A percentile compares a stretch with the other conserved stretches of the same genome.
phyloP scores from a whole-genome alignment of 208 protist species.

The Porcisia deanei region DNA sequence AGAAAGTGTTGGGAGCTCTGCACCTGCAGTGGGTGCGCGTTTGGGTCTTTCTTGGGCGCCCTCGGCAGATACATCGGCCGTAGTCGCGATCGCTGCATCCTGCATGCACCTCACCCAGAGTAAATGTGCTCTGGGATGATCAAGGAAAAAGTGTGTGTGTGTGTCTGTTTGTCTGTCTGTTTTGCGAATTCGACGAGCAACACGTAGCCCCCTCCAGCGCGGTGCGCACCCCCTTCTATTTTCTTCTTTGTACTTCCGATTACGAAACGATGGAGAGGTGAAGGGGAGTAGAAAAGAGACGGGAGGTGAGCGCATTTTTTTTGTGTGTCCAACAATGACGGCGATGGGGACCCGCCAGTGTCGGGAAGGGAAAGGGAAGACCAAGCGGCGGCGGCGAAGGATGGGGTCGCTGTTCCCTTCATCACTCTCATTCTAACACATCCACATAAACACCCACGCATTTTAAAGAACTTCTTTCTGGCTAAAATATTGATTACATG shows the following conservation, averaged over 20 bases:
- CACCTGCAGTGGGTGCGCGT: slow-evolving; percentile 56
- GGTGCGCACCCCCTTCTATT: neutral
- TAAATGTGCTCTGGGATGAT: neutral
- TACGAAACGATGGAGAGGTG: neutral
- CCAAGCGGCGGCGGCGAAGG: no score
- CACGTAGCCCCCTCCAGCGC: neutral
- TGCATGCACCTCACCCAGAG: neutral
- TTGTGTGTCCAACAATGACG: no score
- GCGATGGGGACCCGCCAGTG: no score
- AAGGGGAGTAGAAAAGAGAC: no score
- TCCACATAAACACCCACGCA: neutral
- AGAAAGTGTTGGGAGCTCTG: slow-evolving; percentile 57
- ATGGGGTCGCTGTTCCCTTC: no score
- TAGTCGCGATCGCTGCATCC: slow-evolving; percentile 21
- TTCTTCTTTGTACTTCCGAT: neutral
- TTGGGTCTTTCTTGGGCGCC: slow-evolving; percentile 25
- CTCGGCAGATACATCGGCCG: slow-evolving; percentile 73
- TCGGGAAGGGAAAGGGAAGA: no score
- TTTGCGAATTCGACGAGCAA: neutral
- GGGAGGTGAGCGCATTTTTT: no score
- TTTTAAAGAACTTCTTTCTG: no score
- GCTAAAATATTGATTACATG: neutral
- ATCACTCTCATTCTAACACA: no score
- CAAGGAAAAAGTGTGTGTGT: neutral
- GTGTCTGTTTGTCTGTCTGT: neutral